Evolutionary conservation across 2,329 filamentous ascomycete species (phyloP).

Genomic region (Clonostachys chloroleuca): DNA sequence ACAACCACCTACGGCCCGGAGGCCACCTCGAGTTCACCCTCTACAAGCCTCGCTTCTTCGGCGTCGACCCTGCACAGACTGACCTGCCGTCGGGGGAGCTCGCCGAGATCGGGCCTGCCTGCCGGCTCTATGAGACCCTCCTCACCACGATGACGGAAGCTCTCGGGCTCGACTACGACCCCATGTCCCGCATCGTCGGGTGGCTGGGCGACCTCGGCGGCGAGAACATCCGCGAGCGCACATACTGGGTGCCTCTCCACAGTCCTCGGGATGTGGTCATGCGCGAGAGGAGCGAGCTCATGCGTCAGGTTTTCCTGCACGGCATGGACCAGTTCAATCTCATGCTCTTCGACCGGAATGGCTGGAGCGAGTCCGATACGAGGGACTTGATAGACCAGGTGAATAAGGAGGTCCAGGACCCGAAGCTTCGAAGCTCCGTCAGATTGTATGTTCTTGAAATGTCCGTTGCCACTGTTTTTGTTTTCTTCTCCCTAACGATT

Average conservation of each 20-base stretch:
- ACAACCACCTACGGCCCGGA: conserved; percentile 33
- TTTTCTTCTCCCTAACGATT: not conserved
- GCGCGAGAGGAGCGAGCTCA: conserved; percentile 25
- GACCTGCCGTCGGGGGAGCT: conserved; percentile 8
- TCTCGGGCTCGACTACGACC: conserved; percentile 32
- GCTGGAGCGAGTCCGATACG: conserved; percentile 22
- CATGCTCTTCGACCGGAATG: conserved; percentile 21
- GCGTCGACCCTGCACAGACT: conserved; percentile 18
- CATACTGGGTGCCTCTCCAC: conserved; percentile 31
- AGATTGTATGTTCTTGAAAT: conserved; percentile 19
- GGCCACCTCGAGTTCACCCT: conserved; percentile 40
- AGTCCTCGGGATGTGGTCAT: conserved; percentile 26
- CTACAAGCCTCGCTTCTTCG: conserved; percentile 30
- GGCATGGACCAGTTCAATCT: conserved; percentile 22
- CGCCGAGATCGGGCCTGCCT: conserved; percentile 15
- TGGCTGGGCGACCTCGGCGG: conserved; percentile 30
- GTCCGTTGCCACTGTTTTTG: fast-evolving
- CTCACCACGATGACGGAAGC: conserved; percentile 16
- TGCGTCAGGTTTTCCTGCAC: conserved; percentile 27
- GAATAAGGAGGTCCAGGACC: conserved; percentile 20
- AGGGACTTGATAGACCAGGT: conserved; percentile 21
- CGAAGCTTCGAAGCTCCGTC: conserved; percentile 15
- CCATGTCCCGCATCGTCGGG: conserved; percentile 23
- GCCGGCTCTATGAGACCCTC: conserved; percentile 24
- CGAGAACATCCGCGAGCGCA: conserved; percentile 29